These are phyloP conservation scores for Rhytidiadelphus loreus DNA, from an alignment of 225 moss, liverwort and hornwort species.

Conservation along the genomic window DNA sequence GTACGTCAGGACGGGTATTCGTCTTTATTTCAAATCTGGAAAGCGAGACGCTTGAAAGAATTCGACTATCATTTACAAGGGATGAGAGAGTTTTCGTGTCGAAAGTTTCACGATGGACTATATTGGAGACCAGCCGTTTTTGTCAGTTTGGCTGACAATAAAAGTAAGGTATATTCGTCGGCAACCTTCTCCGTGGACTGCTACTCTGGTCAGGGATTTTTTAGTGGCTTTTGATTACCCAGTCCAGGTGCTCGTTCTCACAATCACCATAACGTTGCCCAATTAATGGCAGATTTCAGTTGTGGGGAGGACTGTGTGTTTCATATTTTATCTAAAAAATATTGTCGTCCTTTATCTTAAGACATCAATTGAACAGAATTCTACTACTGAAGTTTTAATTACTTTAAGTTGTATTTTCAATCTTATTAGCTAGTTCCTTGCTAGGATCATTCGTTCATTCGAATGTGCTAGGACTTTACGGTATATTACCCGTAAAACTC, in stretches of 20 bases:
- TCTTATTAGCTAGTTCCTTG: not conserved
- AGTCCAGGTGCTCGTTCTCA: not conserved
- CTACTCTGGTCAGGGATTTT: not conserved
- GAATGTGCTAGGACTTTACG: not conserved
- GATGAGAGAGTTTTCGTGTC: conserved; percentile 5
- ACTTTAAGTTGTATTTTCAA: not conserved
- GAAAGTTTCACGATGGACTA: conserved; percentile 11
- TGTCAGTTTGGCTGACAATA: conserved; percentile 57
- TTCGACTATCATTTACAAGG: conserved; percentile 5
- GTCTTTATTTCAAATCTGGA: conserved; percentile 35
- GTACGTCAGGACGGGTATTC: conserved; percentile 3
- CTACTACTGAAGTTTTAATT: not conserved
- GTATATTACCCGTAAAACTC: not conserved
- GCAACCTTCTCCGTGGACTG: conserved; percentile 1
- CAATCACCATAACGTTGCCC: not conserved
- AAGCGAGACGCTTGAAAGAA: conserved; percentile 37
- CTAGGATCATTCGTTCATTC: not conserved
- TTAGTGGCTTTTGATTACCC: not conserved
- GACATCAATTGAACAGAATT: not conserved
- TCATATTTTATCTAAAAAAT: not conserved
- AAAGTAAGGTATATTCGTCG: conserved; percentile 40
- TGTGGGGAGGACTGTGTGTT: not conserved
- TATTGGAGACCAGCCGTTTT: conserved; percentile 43
- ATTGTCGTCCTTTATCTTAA: not conserved
- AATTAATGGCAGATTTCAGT: not conserved